Base-by-base conservation (phyloP, 2,329 filamentous ascomycete species). In the Sporothrix dimorphospora region DNA sequence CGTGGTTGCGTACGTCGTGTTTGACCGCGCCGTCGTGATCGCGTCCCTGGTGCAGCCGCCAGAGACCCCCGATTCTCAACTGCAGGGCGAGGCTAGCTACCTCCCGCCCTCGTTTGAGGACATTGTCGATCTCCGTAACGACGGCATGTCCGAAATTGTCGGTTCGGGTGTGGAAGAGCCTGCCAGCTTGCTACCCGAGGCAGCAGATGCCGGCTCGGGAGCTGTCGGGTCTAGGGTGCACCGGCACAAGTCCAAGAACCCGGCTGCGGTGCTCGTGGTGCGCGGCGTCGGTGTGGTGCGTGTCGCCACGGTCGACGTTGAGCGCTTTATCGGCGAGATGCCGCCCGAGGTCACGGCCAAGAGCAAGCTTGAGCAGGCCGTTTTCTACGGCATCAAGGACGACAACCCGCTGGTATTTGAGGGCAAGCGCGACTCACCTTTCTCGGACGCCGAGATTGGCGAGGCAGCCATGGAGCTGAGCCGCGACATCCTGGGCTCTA, bases 401-500 rank as follows among this genome's bases (percentile, higher is more conserved):
- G 90, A 93, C 77, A 98, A 94, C 77, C 92, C 95, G n/a, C 82
- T 99, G n/a, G 90, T 94, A 74, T 94, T 99, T 77, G 88, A 91
- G 57, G 87, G 90, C 57, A 88, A 89, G 74, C 85, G 88, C 51
- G 89, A 90, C 71, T 83, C 91, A 63, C 85, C 87, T 4, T 97
- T 96, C 75, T 85, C 89, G 0, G 81, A 87, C 21, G 84, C 88
- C 30, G 93, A 97, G 77, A 86, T 97, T 34, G 90, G 92, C 73
- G 82, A 87, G 73, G 96, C 96, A 9, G 94, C 94, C 1, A 80
- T 96, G 34, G 85, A 89, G 72, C 87, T 98, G 74, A 98, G 94
- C 81, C 83, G 88, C 63, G 93, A 97, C 74, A 93, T 98, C 70
- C 83, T 98, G 57, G 89, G 87, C 73, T 97, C 94, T 7, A 88